Evolutionary conservation across 768 basidiomycete genomes (phyloP).

Genomic region (Trichaptum fuscoviolaceum): DNA sequence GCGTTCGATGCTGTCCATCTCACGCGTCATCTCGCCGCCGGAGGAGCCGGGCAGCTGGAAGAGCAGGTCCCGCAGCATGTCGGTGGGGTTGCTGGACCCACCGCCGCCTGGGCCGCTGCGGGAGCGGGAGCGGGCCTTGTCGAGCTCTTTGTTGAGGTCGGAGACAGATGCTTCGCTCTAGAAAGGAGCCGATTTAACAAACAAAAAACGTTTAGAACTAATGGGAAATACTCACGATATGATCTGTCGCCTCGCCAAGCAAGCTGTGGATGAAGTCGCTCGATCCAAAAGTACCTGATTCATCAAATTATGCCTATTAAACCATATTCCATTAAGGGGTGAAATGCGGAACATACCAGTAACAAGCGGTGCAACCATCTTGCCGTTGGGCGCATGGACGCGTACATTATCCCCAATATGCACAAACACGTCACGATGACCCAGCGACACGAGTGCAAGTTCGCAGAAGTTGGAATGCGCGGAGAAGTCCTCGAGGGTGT

Average conservation of each 20-base stretch:
- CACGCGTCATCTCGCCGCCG: conserved; percentile 61
- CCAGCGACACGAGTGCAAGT: conserved; percentile 68
- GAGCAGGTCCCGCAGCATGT: conserved; percentile 55
- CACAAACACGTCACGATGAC: conserved; percentile 70
- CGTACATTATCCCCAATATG: conserved; percentile 83
- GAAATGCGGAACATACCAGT: conserved; percentile 46
- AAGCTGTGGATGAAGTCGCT: conserved; percentile 78
- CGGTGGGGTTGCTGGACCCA: conserved; percentile 28
- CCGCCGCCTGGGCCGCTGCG: conserved; percentile 29
- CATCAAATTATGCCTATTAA: conserved; percentile 9
- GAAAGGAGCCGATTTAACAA: not conserved
- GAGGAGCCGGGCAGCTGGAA: conserved; percentile 57
- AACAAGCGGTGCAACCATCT: conserved; percentile 73
- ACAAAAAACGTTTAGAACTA: conserved; percentile 6
- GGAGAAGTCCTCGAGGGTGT: conserved; percentile 81
- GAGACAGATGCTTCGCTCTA: conserved; percentile 67
- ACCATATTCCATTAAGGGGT: not conserved
- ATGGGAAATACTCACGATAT: conserved; percentile 38
- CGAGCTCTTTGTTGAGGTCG: conserved; percentile 77
- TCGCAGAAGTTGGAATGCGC: conserved; percentile 93
- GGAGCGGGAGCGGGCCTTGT: conserved; percentile 57
- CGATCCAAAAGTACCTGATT: conserved; percentile 64
- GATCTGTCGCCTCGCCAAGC: conserved; percentile 65
- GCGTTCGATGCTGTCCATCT: conserved; percentile 68
- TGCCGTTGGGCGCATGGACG: conserved; percentile 69